Conservation (phyloP, 1,284 basidiomycete species). For the Veloporphyrellus conicus region DNA sequence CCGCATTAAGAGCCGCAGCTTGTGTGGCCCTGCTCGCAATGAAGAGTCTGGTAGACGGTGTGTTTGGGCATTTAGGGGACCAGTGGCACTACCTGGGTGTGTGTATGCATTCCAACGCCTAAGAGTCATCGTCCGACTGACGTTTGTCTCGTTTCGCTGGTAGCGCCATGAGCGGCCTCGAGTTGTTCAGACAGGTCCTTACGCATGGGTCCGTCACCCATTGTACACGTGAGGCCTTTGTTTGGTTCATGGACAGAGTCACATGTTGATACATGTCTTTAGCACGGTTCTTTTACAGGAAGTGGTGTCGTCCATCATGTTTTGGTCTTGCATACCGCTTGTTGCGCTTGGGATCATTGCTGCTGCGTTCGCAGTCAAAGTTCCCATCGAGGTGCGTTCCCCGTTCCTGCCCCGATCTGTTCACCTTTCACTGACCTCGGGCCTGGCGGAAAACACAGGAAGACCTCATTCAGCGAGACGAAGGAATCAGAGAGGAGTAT, state of each 20-base stretch:
- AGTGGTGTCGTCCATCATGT: conserved; percentile 17
- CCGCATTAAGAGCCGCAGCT: conserved; percentile 8
- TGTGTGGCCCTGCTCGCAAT: conserved; percentile 4
- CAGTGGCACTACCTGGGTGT: conserved; percentile 23
- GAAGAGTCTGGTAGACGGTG: neutral
- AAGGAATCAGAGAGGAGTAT: conserved; percentile 16
- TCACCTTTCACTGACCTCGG: neutral
- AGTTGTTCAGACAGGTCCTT: conserved; percentile 27
- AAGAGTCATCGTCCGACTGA: neutral
- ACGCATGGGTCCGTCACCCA: conserved; percentile 28
- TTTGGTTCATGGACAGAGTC: neutral
- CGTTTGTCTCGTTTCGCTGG: neutral
- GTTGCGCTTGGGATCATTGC: conserved; percentile 13
- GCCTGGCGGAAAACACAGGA: conserved; percentile 1
- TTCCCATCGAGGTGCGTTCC: conserved; percentile 27
- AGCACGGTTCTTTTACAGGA: conserved; percentile 18
- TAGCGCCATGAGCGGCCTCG: conserved; percentile 27
- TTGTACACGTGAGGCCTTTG: conserved; percentile 17
- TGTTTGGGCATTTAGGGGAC: conserved; percentile 11
- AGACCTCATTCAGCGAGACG: conserved; percentile 5
- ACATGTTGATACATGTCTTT: neutral
- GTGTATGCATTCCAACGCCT: neutral
- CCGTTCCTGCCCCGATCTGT: neutral
- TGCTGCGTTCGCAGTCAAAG: conserved; percentile 21
- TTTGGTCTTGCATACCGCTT: conserved; percentile 27